Base-by-base conservation (phyloP, 805 yeast genomes). In the Ogataea populi-albae region DNA sequence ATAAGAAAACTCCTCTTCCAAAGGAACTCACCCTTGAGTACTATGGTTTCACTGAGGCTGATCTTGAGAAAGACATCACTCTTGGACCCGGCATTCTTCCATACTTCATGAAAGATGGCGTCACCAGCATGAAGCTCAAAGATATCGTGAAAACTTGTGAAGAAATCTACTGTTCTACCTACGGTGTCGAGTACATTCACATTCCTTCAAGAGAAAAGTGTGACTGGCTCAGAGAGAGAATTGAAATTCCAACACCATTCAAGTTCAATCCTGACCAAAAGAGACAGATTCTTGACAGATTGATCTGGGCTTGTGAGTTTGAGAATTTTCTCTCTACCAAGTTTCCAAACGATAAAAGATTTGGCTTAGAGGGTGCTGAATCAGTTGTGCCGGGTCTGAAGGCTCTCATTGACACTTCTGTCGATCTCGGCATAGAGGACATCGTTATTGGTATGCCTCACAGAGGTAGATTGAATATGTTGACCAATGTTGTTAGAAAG, bases 401-500 rank as follows among this genome's bases (percentile, higher is more conserved):
- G 72, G 84, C 96, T 32, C 65, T 93, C 61, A 88, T 93, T 60
- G 99, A 93, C 66, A 81, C 88, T 49, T 76, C 96, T 29, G 98
- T 89, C 33, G 94, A 85, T 49, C 68, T 71, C 44, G 99, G 99
- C 54, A 82, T 91, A 35, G 96, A 89, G 67, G 98, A 91, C 62
- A 81, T 93, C 44, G 94, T 91, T 55, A 83, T 93, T 54, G 99
- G 99, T 71, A 93, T 93, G 98, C 97, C 99, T 35, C 99, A 93
- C 69, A 86, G 99, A 77, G 99, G 99, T 69, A 82, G 99, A 72
- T 75, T 93, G 57, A 93, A 93, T 66, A 89, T 93, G 82, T 77
- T 93, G 66, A 87, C 98, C 42, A 93, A 93, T 70, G 98, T 93
- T 55, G 97, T 93, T 32, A 85, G 98, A 71, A 93, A 93, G 66